Percentiles rank a stretch among this genome's conserved stretches.
These are phyloP conservation scores for Alternaria metachromatica DNA, from an alignment of 2,329 filamentous ascomycete species.

Conservation along the genomic window DNA sequence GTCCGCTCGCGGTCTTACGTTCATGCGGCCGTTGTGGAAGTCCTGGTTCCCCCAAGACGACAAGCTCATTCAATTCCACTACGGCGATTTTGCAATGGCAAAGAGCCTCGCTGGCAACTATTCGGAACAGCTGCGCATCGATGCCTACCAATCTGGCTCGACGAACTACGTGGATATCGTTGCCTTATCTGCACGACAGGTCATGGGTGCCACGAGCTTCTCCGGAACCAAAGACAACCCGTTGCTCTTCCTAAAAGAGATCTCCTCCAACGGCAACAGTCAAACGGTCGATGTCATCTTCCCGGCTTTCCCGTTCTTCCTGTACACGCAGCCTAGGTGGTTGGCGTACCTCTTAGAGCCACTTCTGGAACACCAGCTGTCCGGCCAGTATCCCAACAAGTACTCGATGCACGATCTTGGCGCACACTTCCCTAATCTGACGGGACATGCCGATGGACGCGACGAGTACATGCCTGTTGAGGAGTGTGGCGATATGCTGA, in stretches of 20 bases:
- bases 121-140: constrained; percentile 70
- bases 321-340: constrained; percentile 85
- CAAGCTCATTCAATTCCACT: constrained; percentile 76
- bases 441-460: constrained; percentile 71
- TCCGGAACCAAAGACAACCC: constrained; percentile 73
- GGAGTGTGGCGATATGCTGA: constrained; percentile 82
- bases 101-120: constrained; percentile 72
- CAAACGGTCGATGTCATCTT: constrained; percentile 90
- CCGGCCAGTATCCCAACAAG: constrained; percentile 82
- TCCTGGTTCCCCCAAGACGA: constrained; percentile 72
- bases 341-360: constrained; percentile 80
- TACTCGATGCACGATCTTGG: constrained; percentile 82
- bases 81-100: constrained; percentile 73
- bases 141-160: constrained; percentile 77
- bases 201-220: constrained; percentile 79
- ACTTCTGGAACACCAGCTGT: constrained; percentile 79
- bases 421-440: constrained; percentile 76
- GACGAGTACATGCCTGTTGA: constrained; percentile 81
- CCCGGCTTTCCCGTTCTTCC: constrained; percentile 83
- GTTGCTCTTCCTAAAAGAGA: constrained; percentile 83
- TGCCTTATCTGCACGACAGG: constrained; percentile 78
- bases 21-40: constrained; percentile 81
- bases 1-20: constrained; percentile 74
- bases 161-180: constrained; percentile 79
- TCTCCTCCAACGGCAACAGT: constrained; percentile 83